Conservation (phyloP, 495 filamentous ascomycete species). For the Trichoderma gamsii region DNA sequence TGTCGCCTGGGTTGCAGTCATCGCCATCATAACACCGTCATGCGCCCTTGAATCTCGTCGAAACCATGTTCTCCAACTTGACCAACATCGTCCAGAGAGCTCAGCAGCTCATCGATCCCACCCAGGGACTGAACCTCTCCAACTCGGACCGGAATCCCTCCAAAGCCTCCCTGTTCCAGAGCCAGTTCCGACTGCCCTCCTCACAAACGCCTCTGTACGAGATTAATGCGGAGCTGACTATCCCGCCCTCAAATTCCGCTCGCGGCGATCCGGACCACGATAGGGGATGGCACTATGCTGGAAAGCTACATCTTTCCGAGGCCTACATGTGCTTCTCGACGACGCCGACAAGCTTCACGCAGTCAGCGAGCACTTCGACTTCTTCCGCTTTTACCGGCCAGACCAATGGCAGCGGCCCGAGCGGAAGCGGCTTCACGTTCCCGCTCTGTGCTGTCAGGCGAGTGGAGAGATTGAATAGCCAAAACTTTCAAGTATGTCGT, state of each 20-base stretch:
- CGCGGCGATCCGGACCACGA: slow-evolving; percentile 58
- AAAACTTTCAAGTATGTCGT: slow-evolving; percentile 58
- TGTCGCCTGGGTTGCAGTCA: neutral
- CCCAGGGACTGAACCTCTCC: slow-evolving; percentile 59
- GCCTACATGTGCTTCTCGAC: slow-evolving; percentile 94
- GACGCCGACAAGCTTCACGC: slow-evolving; percentile 79
- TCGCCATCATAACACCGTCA: slow-evolving; percentile 19
- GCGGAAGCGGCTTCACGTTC: slow-evolving; percentile 94
- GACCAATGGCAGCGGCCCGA: slow-evolving; percentile 84
- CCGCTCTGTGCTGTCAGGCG: slow-evolving; percentile 85
- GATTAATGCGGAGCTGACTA: slow-evolving; percentile 89
- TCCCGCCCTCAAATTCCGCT: slow-evolving; percentile 57
- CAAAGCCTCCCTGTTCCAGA: slow-evolving; percentile 87
- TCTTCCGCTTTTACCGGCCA: slow-evolving; percentile 80
- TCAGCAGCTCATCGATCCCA: slow-evolving; percentile 79
- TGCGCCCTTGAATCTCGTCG: slow-evolving; percentile 21
- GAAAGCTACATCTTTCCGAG: slow-evolving; percentile 88
- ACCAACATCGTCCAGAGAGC: slow-evolving; percentile 90
- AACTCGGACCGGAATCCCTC: slow-evolving; percentile 72
- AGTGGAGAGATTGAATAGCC: slow-evolving; percentile 86
- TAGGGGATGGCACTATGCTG: slow-evolving; percentile 79
- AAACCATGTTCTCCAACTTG: slow-evolving; percentile 64
- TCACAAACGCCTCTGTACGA: slow-evolving; percentile 88
- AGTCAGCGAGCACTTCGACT: slow-evolving; percentile 63
- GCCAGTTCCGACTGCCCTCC: slow-evolving; percentile 91